Percentiles rank a stretch among this genome's conserved stretches.
phyloP scores from a whole-genome alignment of 1,284 basidiomycete species.

The Mycosarcoma maydis region DNA sequence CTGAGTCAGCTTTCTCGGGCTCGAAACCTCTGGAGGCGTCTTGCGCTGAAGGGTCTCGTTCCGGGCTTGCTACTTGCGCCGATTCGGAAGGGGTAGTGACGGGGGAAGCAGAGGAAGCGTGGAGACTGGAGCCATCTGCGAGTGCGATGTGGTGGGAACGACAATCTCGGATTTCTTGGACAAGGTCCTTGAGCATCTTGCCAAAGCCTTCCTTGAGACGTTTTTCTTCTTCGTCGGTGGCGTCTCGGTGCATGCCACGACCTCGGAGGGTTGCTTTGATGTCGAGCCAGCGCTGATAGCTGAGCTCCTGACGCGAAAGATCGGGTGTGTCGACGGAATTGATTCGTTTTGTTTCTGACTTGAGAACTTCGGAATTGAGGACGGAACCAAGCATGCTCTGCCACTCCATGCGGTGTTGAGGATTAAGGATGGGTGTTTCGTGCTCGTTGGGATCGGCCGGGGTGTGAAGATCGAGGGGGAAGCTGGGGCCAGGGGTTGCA shows the following conservation, averaged over 20 bases:
- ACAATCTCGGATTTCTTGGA: conserved; percentile 84
- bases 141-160: conserved; percentile 67
- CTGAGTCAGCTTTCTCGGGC: conserved; percentile 12
- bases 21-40: conserved; percentile 6
- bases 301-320: conserved; percentile 54
- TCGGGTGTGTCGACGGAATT: conserved; percentile 67
- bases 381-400: conserved; percentile 66
- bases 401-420: conserved; percentile 64
- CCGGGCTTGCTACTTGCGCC: background rate
- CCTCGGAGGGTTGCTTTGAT: conserved; percentile 86
- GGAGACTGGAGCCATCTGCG: background rate
- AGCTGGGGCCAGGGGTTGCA: conserved; percentile 39
- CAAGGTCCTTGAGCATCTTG: conserved; percentile 80
- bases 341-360: conserved; percentile 66
- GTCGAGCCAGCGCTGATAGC: conserved; percentile 80
- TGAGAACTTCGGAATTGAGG: conserved; percentile 64
- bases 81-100: conserved; percentile 67
- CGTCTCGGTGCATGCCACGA: conserved; percentile 67
- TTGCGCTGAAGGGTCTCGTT: conserved; percentile 2
- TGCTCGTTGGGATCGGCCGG: conserved; percentile 25
- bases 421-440: conserved; percentile 49
- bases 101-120: conserved; percentile 1
- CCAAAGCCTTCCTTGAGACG: conserved; percentile 83
- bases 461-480: conserved; percentile 41
- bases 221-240: conserved; percentile 83